phyloP scores from a whole-genome alignment of 2,329 filamentous ascomycete species.

The Grosmannia clavigera region DNA sequence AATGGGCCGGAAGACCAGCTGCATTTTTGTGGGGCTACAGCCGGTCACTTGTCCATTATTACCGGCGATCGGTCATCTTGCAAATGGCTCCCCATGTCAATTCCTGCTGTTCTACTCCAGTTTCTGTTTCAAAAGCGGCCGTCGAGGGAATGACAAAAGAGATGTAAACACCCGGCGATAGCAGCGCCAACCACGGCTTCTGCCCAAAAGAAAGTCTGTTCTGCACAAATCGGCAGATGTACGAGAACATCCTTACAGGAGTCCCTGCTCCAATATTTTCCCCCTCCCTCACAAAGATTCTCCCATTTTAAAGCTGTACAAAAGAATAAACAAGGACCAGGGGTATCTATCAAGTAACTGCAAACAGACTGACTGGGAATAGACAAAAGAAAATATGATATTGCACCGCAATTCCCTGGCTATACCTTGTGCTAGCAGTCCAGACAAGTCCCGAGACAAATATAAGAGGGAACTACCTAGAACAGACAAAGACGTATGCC shows the following conservation, averaged over 20 bases:
- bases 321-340: background rate
- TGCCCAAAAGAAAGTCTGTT: background rate
- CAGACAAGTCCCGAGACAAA: background rate
- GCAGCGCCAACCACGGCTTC: background rate
- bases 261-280: background rate
- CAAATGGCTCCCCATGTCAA: background rate
- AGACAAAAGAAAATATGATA: background rate
- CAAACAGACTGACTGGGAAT: background rate
- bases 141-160: background rate
- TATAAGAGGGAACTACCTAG: background rate
- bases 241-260: background rate
- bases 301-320: background rate
- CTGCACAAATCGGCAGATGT: background rate
- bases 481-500: background rate
- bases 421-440: background rate
- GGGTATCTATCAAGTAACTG: constrained; percentile 2
- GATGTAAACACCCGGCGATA: background rate
- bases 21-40: background rate
- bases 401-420: background rate
- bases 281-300: background rate
- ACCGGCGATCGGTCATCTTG: background rate
- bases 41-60: background rate
- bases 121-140: background rate
- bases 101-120: background rate
- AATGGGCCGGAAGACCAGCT: background rate